phyloP scores from a whole-genome alignment of 2,329 filamentous ascomycete genomes.

The Periconia digitata region DNA sequence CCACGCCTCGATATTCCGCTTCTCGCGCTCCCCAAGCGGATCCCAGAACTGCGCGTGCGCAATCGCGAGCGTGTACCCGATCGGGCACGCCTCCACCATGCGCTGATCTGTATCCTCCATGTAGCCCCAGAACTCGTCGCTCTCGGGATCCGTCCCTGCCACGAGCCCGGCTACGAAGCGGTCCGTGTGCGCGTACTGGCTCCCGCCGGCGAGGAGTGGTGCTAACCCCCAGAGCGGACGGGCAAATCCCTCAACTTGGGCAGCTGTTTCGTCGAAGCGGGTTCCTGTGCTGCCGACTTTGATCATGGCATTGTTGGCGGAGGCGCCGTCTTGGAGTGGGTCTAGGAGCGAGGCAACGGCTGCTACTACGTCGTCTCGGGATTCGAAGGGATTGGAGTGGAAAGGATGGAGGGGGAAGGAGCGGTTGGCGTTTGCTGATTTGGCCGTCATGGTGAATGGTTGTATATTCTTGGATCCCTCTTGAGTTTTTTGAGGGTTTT shows the following conservation, averaged over 20 bases:
- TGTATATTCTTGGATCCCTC: not conserved
- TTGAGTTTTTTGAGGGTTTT: too few species aligned
- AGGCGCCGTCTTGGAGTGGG: slow-evolving; percentile 72
- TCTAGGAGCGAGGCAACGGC: slow-evolving; percentile 61
- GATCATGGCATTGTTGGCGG: slow-evolving; percentile 64
- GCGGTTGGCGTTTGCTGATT: slow-evolving; percentile 44
- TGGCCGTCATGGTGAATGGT: slow-evolving; percentile 23
- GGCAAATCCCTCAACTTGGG: slow-evolving; percentile 75
- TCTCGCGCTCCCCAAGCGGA: slow-evolving; percentile 63
- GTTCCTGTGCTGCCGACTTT: slow-evolving; percentile 72
- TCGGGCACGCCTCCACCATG: slow-evolving; percentile 83
- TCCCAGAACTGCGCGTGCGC: slow-evolving; percentile 67
- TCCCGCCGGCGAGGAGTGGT: slow-evolving; percentile 68
- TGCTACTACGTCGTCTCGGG: slow-evolving; percentile 45
- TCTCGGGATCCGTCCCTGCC: slow-evolving; percentile 69
- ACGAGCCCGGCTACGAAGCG: slow-evolving; percentile 72
- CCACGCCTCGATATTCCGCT: slow-evolving; percentile 69
- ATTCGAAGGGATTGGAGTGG: slow-evolving; percentile 45
- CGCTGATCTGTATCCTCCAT: slow-evolving; percentile 76
- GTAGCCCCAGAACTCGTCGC: slow-evolving; percentile 74
- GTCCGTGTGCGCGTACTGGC: slow-evolving; percentile 63
- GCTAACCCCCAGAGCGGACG: slow-evolving; percentile 76
- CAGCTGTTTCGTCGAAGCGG: slow-evolving; percentile 74
- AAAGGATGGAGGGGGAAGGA: slow-evolving; percentile 46
- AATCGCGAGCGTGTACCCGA: slow-evolving; percentile 74